A percentile compares a stretch with the other conserved stretches of the same genome.
Conservation (phyloP, 2,329 filamentous ascomycete species). For the Colletotrichum sidae region DNA sequence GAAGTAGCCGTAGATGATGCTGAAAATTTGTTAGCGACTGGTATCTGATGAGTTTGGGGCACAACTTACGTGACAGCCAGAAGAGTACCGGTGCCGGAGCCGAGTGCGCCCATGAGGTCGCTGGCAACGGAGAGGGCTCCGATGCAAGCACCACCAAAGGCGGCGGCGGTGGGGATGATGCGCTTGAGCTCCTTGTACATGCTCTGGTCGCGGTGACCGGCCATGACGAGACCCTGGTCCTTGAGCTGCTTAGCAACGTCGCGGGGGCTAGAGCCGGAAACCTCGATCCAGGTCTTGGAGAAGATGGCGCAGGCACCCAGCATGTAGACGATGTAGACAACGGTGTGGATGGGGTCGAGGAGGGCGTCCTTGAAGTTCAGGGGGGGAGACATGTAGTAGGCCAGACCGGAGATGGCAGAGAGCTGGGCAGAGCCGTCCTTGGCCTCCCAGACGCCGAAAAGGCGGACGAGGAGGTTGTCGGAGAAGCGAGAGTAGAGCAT, state of each 20-base stretch:
- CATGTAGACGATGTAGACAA: slow-evolving; percentile 97
- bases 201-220: slow-evolving; percentile 98
- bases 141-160: slow-evolving; percentile 99
- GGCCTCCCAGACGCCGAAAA: slow-evolving; percentile 98
- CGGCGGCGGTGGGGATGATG: slow-evolving; percentile 97
- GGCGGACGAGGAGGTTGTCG: slow-evolving; percentile 96
- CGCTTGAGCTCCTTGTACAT: slow-evolving; percentile 99
- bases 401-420: slow-evolving; percentile 90
- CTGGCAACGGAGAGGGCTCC: slow-evolving; percentile 95
- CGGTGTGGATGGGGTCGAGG: slow-evolving; percentile 95
- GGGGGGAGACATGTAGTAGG: slow-evolving; percentile 99
- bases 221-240: slow-evolving; percentile 99
- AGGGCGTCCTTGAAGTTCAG: slow-evolving; percentile 98
- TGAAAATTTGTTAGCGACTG: slow-evolving; percentile 56
- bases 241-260: slow-evolving; percentile 99
- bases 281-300: slow-evolving; percentile 99
- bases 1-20: slow-evolving; percentile 99
- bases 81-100: slow-evolving; percentile 96
- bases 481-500: slow-evolving; percentile 99
- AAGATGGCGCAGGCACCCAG: slow-evolving; percentile 96
- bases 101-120: slow-evolving; percentile 94
- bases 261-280: slow-evolving; percentile 95
- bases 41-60: background rate
- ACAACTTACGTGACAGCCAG: slow-evolving; percentile 94
- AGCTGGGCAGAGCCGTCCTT: slow-evolving; percentile 97